Conservation (phyloP, 495 filamentous ascomycete genomes). For the Aspergillus nanangensis region DNA sequence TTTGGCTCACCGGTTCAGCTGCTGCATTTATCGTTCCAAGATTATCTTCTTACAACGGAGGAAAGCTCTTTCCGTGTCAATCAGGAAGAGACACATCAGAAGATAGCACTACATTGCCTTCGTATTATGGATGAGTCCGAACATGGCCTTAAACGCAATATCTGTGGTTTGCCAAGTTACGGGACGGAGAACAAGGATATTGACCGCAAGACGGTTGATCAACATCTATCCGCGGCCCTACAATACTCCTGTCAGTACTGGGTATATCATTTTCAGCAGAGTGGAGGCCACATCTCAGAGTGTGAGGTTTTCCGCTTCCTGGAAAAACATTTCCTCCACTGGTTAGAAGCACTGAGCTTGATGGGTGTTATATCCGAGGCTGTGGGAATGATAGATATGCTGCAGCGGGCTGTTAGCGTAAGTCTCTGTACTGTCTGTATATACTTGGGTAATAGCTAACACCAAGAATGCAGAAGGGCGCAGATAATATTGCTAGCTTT, state of each 20-base stretch:
- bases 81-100: slow-evolving; percentile 7
- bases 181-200: slow-evolving; percentile 21
- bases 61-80: slow-evolving; percentile 24
- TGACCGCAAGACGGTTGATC: slow-evolving; percentile 11
- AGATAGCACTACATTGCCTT: not conserved
- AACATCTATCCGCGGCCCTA: slow-evolving; percentile 22
- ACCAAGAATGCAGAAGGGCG: slow-evolving; percentile 4
- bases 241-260: slow-evolving; percentile 44
- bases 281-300: slow-evolving; percentile 17
- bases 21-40: slow-evolving; percentile 21
- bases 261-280: slow-evolving; percentile 39
- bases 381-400: not conserved
- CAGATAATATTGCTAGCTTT: slow-evolving; percentile 17
- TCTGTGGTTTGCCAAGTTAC: slow-evolving; percentile 26
- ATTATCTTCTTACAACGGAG: slow-evolving; percentile 18
- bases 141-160: slow-evolving; percentile 24
- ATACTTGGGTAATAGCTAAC: not conserved
- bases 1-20: slow-evolving; percentile 7
- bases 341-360: slow-evolving; percentile 38
- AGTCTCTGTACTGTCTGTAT: not conserved
- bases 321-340: slow-evolving; percentile 37
- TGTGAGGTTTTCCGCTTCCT: slow-evolving; percentile 27
- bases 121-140: slow-evolving; percentile 25
- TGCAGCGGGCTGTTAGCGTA: slow-evolving; percentile 1
- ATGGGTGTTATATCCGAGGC: slow-evolving; percentile 24